phyloP scores from a whole-genome alignment of 495 filamentous ascomycete genomes.

The Podospora fimiseda region DNA sequence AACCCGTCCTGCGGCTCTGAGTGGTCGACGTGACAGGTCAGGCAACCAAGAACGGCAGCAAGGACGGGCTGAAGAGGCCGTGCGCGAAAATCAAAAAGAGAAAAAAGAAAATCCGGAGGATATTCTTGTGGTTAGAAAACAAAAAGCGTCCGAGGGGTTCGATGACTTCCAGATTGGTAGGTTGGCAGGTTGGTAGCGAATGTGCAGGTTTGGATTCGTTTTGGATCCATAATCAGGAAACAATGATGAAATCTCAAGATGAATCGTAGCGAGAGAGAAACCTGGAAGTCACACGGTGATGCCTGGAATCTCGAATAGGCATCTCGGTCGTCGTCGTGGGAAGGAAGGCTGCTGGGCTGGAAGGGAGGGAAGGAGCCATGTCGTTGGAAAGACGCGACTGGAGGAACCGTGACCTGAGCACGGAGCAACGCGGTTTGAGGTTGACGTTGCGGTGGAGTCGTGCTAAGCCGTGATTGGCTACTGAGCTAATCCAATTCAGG shows the following conservation, averaged over 20 bases:
- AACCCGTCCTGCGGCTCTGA: constrained; percentile 5
- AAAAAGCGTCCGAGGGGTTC: neutral
- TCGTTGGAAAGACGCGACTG: constrained; percentile 26
- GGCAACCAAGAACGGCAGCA: neutral
- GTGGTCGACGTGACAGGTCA: constrained; percentile 6
- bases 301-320: too few species aligned
- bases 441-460: constrained; percentile 22
- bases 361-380: constrained; percentile 6
- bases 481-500: constrained; percentile 23
- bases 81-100: too few species aligned
- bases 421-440: constrained; percentile 30
- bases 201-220: neutral
- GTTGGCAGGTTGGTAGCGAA: constrained; percentile 1
- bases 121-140: neutral
- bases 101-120: neutral
- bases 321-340: too few species aligned
- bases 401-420: constrained; percentile 10
- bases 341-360: too few species aligned
- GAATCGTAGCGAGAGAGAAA: neutral
- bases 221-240: constrained; percentile 2
- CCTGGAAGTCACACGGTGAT: too few species aligned
- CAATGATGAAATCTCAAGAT: neutral
- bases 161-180: neutral
- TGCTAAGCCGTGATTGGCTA: constrained; percentile 20
- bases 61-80: constrained; percentile 4